Conservation (phyloP, 441 rosid species). For the Adansonia rubrostipa region DNA sequence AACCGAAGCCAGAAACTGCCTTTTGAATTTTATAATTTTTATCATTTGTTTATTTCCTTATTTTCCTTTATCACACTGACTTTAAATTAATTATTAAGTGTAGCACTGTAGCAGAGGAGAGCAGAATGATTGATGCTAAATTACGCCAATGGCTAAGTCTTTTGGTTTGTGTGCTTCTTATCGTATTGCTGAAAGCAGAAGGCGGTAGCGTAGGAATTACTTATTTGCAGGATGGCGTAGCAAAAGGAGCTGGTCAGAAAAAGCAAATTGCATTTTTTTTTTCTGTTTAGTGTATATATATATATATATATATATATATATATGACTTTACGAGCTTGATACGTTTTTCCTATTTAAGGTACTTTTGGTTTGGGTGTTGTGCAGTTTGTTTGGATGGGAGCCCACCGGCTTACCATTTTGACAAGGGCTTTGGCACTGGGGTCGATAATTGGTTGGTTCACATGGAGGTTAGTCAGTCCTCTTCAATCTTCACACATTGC, state of each 20-base stretch:
- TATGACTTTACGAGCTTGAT: neutral
- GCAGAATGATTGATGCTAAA: constrained; percentile 29
- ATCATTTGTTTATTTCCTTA: neutral
- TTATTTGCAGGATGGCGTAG: constrained; percentile 36
- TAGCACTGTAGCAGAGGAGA: neutral
- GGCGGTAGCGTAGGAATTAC: constrained; percentile 41
- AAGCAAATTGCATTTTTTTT: neutral
- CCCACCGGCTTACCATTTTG: constrained; percentile 61
- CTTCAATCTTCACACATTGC: neutral
- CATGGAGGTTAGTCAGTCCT: constrained; percentile 54
- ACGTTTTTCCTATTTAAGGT: neutral
- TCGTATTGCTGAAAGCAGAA: constrained; percentile 33
- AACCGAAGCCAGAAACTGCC: neutral
- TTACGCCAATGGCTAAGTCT: constrained; percentile 27
- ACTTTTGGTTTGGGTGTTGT: neutral
- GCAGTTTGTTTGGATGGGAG: constrained; percentile 74
- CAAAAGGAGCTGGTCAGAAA: constrained; percentile 51
- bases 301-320: neutral
- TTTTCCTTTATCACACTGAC: neutral
- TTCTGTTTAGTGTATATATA: too few relatives aligned
- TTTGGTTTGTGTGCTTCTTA: constrained; percentile 12
- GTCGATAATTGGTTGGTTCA: constrained; percentile 56
- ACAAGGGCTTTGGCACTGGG: constrained; percentile 59
- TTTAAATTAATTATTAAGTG: neutral
- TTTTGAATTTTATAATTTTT: neutral